phyloP scores from a whole-genome alignment of 2,329 filamentous ascomycete species.

The Aspergillus pseudoglaucus region DNA sequence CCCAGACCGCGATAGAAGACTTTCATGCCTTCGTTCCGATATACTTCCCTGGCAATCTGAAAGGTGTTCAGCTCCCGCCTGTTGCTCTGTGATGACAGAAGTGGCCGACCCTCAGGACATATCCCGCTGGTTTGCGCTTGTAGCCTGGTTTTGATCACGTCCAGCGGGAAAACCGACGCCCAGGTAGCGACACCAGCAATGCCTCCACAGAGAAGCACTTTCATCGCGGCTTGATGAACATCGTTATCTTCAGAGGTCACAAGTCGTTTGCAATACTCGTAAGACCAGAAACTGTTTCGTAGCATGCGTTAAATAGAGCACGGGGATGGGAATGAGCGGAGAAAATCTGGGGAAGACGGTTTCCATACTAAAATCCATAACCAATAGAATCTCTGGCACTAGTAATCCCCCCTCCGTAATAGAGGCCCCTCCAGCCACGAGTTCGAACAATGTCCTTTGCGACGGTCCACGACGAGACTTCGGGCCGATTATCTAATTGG shows the following conservation, averaged over 20 bases:
- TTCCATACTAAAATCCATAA: slow-evolving; percentile 80
- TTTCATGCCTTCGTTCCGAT: slow-evolving; percentile 54
- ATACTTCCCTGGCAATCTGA: slow-evolving; percentile 60
- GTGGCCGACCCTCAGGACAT: slow-evolving; percentile 17
- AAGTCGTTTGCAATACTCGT: slow-evolving; percentile 65
- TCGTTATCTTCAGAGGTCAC: slow-evolving; percentile 44
- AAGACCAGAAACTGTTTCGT: slow-evolving; percentile 68
- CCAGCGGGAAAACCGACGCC: slow-evolving; percentile 83
- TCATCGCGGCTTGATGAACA: slow-evolving; percentile 49
- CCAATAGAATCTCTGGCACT: slow-evolving; percentile 78
- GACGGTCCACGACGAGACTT: slow-evolving; percentile 57
- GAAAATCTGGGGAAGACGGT: slow-evolving; percentile 6
- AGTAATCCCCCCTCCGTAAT: slow-evolving; percentile 74
- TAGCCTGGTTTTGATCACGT: slow-evolving; percentile 88
- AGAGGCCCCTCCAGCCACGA: slow-evolving; percentile 64
- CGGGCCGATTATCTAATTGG: slow-evolving; percentile 52
- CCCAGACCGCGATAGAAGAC: slow-evolving; percentile 69
- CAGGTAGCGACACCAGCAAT: slow-evolving; percentile 82
- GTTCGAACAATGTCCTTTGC: slow-evolving; percentile 53
- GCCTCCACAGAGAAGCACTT: slow-evolving; percentile 74
- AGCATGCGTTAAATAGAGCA: slow-evolving; percentile 5
- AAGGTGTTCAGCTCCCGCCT: slow-evolving; percentile 46
- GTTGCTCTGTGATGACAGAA: slow-evolving; percentile 12
- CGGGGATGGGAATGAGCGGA: slow-evolving; percentile 4
- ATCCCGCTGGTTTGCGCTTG: slow-evolving; percentile 58